Percentiles rank a stretch among this genome's conserved stretches.
Evolutionary conservation across 352 stramenopile species (phyloP).

Genomic region (Phytophthora ohioensis): DNA sequence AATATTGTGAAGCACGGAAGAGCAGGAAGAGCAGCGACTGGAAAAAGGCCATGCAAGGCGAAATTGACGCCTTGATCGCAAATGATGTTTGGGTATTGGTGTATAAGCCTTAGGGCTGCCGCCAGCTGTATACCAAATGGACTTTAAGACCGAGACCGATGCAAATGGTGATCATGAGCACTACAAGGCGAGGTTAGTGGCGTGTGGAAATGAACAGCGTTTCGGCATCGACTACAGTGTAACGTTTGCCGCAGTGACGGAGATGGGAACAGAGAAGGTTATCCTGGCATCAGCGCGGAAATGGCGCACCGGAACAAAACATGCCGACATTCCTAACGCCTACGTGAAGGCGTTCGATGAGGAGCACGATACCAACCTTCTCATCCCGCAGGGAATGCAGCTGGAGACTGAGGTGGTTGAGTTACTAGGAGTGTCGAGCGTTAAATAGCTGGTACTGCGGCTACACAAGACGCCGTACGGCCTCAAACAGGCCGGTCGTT

Average conservation of each 20-base stretch:
- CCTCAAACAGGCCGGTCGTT: too few relatives aligned
- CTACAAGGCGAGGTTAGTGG: slow-evolving; percentile 31
- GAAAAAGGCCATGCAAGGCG: background rate
- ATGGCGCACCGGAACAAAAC: slow-evolving; percentile 24
- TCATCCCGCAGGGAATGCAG: too few relatives aligned
- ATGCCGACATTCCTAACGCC: slow-evolving; percentile 42
- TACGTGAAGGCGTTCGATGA: slow-evolving; percentile 37
- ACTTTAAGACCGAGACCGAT: slow-evolving; percentile 36
- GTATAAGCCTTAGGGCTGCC: background rate
- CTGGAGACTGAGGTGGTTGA: too few relatives aligned
- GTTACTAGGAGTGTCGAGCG: too few relatives aligned
- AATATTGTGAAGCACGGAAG: too few relatives aligned
- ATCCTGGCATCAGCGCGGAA: background rate
- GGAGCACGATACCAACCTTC: slow-evolving; percentile 1
- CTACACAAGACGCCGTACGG: too few relatives aligned
- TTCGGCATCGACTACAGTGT: slow-evolving; percentile 24
- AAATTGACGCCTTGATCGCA: background rate
- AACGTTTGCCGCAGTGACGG: background rate
- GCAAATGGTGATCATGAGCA: slow-evolving; percentile 21
- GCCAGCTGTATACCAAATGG: slow-evolving; percentile 33
- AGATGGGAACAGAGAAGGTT: background rate
- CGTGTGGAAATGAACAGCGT: slow-evolving; percentile 31
- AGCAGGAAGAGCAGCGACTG: background rate
- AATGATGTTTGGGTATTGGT: slow-evolving; percentile 11
- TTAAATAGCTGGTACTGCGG: background rate